Evolutionary conservation across 1,284 basidiomycete species (phyloP).

Genomic region (Ustilago nuda): DNA sequence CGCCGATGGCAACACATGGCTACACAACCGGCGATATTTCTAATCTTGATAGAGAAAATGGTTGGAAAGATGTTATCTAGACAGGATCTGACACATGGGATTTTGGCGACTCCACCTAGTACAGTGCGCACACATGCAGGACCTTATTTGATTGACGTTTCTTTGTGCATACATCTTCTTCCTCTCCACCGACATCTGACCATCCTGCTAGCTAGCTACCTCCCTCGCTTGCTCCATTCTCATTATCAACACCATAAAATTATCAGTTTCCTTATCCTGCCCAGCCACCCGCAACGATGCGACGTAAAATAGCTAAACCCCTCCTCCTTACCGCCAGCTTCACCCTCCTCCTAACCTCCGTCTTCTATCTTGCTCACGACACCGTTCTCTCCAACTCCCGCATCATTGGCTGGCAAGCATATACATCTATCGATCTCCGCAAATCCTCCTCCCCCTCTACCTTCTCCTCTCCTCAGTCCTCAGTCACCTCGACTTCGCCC

Average conservation of each 20-base stretch:
- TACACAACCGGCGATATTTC: neutral
- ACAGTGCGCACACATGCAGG: slow-evolving; percentile 4
- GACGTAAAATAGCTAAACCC: slow-evolving; percentile 29
- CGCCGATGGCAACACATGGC: neutral
- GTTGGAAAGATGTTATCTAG: neutral
- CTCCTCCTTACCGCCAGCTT: slow-evolving; percentile 40
- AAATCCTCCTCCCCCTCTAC: slow-evolving; percentile 10
- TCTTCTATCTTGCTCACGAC: slow-evolving; percentile 52
- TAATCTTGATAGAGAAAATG: neutral
- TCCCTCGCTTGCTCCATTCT: neutral
- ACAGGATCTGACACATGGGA: neutral
- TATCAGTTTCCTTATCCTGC: too few species aligned
- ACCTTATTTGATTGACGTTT: neutral
- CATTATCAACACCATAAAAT: neutral
- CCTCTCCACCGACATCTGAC: neutral
- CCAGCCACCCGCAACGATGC: slow-evolving; percentile 10
- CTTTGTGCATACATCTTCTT: neutral
- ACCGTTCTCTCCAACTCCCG: slow-evolving; percentile 25
- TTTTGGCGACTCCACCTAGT: neutral
- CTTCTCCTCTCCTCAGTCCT: neutral
- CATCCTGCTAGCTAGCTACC: neutral
- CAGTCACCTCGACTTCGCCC: neutral
- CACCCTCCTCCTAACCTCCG: slow-evolving; percentile 40
- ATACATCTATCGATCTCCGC: slow-evolving; percentile 31
- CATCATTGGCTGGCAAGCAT: slow-evolving; percentile 54